Percentiles rank a stretch among this genome's conserved stretches.
phyloP scores from a whole-genome alignment of 2,329 filamentous ascomycete species.

The Fusarium nodosum region DNA sequence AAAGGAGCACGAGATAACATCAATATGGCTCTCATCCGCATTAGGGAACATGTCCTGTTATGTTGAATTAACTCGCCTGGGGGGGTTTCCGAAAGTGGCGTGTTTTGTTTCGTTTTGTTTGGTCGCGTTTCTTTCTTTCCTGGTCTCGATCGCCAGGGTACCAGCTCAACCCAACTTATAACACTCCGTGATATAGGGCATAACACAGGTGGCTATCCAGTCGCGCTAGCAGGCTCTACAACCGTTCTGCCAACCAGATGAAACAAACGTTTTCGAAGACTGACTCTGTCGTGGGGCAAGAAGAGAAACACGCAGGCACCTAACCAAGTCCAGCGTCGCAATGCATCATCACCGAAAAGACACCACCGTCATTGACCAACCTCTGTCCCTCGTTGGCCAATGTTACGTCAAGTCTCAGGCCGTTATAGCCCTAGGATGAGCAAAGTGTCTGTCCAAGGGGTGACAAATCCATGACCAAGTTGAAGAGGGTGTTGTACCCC shows the following conservation, averaged over 20 bases:
- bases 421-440: conserved; percentile 42
- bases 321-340: conserved; percentile 45
- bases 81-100: conserved; percentile 37
- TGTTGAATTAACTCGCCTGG: conserved; percentile 21
- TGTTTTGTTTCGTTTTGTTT: conserved; percentile 45
- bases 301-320: conserved; percentile 36
- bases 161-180: conserved; percentile 40
- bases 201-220: conserved; percentile 48
- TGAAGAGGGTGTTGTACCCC: conserved; percentile 20
- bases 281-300: conserved; percentile 38
- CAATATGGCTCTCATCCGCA: conserved; percentile 22
- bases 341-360: conserved; percentile 43
- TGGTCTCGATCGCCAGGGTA: conserved; percentile 31
- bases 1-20: conserved; percentile 15
- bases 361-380: conserved; percentile 38
- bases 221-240: conserved; percentile 39
- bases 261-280: conserved; percentile 43
- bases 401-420: conserved; percentile 41
- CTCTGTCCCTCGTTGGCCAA: conserved; percentile 38
- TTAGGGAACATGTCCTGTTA: conserved; percentile 37
- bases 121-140: conserved; percentile 36
- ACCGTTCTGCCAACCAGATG: conserved; percentile 47
- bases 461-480: conserved; percentile 50
- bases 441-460: conserved; percentile 30
- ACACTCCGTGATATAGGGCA: conserved; percentile 46